Conservation (phyloP, 352 stramenopile genomes). For the Pythium angustatum region DNA sequence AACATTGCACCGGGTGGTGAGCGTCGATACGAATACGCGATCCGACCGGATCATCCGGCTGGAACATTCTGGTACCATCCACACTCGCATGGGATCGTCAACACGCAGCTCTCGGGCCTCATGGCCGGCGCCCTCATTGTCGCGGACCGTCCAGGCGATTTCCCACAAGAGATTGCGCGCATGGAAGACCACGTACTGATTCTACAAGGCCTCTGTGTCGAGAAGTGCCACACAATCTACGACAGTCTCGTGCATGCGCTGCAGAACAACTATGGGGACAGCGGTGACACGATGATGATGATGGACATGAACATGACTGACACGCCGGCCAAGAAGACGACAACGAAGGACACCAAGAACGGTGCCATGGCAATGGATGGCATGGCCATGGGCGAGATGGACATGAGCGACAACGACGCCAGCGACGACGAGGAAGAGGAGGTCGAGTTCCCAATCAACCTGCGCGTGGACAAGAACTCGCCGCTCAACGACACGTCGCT, state of each 20-base stretch:
- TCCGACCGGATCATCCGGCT: slow-evolving; percentile 62
- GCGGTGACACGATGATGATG: slow-evolving; percentile 23
- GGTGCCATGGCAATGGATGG: slow-evolving; percentile 12
- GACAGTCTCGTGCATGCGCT: slow-evolving; percentile 63
- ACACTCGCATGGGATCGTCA: slow-evolving; percentile 71
- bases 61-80: slow-evolving; percentile 86
- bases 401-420: slow-evolving; percentile 22
- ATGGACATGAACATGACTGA: slow-evolving; percentile 33
- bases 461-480: slow-evolving; percentile 43
- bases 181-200: slow-evolving; percentile 74
- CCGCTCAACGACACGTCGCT: slow-evolving; percentile 74
- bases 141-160: slow-evolving; percentile 55
- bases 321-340: slow-evolving; percentile 15
- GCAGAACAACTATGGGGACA: slow-evolving; percentile 46
- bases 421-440: slow-evolving; percentile 24
- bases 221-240: slow-evolving; percentile 64
- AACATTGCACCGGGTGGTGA: slow-evolving; percentile 49
- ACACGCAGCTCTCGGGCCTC: slow-evolving; percentile 73
- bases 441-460: slow-evolving; percentile 41
- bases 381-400: slow-evolving; percentile 18
- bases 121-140: slow-evolving; percentile 73
- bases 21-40: slow-evolving; percentile 64
- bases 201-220: slow-evolving; percentile 65
- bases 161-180: slow-evolving; percentile 44
- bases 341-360: slow-evolving; percentile 13